phyloP scores from a whole-genome alignment of 768 basidiomycete species.

The Suillus hirtellus region DNA sequence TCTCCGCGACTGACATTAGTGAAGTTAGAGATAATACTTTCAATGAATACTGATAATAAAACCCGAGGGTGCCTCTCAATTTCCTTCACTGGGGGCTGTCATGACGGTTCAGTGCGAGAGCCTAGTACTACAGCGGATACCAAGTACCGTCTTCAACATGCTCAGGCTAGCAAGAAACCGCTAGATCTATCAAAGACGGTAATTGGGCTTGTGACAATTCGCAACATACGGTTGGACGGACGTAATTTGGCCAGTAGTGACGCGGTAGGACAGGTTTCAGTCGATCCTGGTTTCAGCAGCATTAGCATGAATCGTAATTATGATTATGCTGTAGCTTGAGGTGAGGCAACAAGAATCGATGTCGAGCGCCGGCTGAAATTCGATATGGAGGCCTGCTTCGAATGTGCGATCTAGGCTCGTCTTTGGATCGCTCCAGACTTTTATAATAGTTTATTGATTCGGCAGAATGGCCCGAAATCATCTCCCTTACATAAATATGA shows the following conservation, averaged over 20 bases:
- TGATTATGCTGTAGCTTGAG: background rate
- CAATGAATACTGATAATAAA: background rate
- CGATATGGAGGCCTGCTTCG: background rate
- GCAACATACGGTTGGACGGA: background rate
- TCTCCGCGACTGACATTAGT: background rate
- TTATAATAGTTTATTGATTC: too few species aligned
- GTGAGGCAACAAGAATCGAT: background rate
- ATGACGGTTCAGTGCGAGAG: background rate
- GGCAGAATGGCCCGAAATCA: background rate
- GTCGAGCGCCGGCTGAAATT: background rate
- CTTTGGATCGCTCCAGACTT: background rate
- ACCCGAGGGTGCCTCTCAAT: background rate
- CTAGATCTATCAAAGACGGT: background rate
- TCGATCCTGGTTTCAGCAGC: too few species aligned
- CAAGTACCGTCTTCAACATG: background rate
- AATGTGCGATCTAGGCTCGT: background rate
- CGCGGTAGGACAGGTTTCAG: background rate
- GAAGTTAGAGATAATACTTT: conserved; percentile 1
- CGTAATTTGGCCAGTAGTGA: background rate
- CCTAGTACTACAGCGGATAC: too few species aligned
- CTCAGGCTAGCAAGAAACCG: background rate
- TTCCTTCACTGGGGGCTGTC: background rate
- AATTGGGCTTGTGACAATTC: background rate
- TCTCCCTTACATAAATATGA: too few species aligned
- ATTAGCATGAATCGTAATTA: background rate